Evolutionary conservation across 2,329 filamentous ascomycete species (phyloP), one percentile per base, ranked within the genome.

Genomic region (Gliomastix tumulicola): DNA sequence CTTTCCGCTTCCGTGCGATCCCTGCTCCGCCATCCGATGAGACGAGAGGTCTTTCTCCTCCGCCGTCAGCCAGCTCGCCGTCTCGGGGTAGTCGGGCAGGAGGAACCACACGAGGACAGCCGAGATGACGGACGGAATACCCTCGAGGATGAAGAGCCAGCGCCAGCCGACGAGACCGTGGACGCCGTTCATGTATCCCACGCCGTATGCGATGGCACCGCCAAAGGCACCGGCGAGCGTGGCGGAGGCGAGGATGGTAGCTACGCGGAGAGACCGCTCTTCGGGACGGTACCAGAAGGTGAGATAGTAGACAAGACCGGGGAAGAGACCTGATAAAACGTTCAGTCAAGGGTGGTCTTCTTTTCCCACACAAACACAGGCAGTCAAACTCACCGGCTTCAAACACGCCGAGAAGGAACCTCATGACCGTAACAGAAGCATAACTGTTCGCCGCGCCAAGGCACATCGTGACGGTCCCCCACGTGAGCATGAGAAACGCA

Each of bases 381-480:
- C n/a, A n/a, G n/a, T n/a, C n/a, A 42, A 86, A 86, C 2, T 87
- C 59, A 0, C 82, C 83, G 5, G 81, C 82, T 58, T 88, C 84
- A 30, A 82, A 74, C 6, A 75, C 64, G 5, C 84, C 84, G 0
- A 88, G 67, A 8, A 88, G 54, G 19, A 88, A 69, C 6, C 84
- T 75, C 42, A 82, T 78, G 7, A 68, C 80, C 2, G 83, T 70
- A n/a, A 88, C 63, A 9, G 73, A 71, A 4, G 59, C 69, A 49
- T 77, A 87, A 47, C 57, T 78, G 21, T 76, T 68, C 3, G 76
- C 73, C 6, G 81, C 67, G 0, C 82, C 84, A 2, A 82, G 77
- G 36, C 76, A 69, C 9, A 82, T 79, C 18, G 82, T 82, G 37
- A 85, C 69, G 36, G 74, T 68, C 7, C 80, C 81, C 80, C 82